Base-by-base conservation (phyloP, 768 basidiomycete species). In the Suillus spraguei region DNA sequence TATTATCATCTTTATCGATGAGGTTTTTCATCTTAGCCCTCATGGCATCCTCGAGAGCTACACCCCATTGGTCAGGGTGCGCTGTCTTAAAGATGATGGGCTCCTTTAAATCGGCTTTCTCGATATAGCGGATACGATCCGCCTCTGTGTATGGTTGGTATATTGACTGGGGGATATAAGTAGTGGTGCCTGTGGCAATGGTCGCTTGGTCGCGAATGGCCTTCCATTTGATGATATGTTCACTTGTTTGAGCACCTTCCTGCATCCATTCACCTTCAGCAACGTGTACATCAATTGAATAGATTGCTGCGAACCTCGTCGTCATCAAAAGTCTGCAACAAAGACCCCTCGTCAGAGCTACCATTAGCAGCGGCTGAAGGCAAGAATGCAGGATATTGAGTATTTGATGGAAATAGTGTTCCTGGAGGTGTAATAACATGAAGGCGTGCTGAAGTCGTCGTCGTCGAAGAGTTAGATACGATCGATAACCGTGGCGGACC, bases 61-160 rank as follows among this genome's bases (percentile, higher is more conserved):
- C 84, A 16, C 91, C 91, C 64, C 79, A 83, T 66, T 86, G 86
- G 1, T 75, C 71, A 6, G 87, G 84, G 59, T 79, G 74, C 32
- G 83, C 77, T 63, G 80, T 80, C 72, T 74, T 79, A 71, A 92
- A 92, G 67, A 83, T 82, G 64, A 92, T 86, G 1, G 90, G 89
- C 4, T 72, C 72, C 67, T 89, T 86, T 49, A 92, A 78, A 1
- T 80, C 70, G 49, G 88, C 86, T 59, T 91, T 87, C 62, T 86
- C 86, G 28, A 92, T 89, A 65, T 92, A 93, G 28, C 90, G 87
- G 46, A 86, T 85, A 46, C 85, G 82, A 73, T 92, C 91, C 63
- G 88, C 90, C 60, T 85, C 87, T 3, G 91, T 92, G 69, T 90
- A 87, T 3, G 91, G 91, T 65, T 84, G 85, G 71, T 92, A 93